Evolutionary conservation across 1,139 yeast genomes (phyloP).

Genomic region (Geotrichum citri-aurantii): DNA sequence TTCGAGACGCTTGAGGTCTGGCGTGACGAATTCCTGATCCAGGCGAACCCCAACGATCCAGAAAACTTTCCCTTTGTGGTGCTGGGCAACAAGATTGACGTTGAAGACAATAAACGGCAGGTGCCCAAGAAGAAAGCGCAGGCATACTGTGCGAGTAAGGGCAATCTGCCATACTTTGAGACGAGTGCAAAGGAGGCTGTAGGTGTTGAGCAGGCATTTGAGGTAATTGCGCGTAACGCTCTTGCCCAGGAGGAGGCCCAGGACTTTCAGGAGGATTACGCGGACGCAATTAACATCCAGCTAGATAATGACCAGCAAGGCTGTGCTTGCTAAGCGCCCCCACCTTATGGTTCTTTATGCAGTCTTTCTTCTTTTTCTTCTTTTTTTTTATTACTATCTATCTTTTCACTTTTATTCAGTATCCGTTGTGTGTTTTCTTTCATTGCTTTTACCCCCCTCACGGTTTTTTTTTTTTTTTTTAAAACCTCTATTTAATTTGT

Average conservation of each 20-base stretch:
- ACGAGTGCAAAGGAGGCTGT: conserved; percentile 93
- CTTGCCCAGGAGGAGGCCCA: conserved; percentile 84
- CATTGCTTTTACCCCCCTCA: too few species aligned
- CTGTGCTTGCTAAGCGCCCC: conserved; percentile 58
- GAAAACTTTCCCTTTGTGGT: conserved; percentile 94
- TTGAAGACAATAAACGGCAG: conserved; percentile 82
- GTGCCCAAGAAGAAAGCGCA: conserved; percentile 81
- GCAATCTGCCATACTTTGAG: conserved; percentile 88
- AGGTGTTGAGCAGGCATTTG: conserved; percentile 92
- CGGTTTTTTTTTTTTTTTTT: not conserved
- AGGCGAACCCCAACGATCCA: conserved; percentile 88
- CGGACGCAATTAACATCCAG: conserved; percentile 93
- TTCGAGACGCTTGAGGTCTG: conserved; percentile 85
- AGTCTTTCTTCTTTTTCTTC: not conserved
- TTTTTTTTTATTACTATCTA: not conserved
- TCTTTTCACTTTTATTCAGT: not conserved
- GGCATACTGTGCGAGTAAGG: conserved; percentile 77
- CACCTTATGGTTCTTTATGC: not conserved
- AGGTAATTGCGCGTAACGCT: conserved; percentile 92
- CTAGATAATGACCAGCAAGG: conserved; percentile 73
- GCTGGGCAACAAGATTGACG: conserved; percentile 90
- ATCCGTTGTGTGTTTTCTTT: not conserved
- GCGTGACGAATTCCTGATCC: conserved; percentile 93
- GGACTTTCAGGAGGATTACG: conserved; percentile 84
- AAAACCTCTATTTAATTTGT: not conserved